Conservation (phyloP, 2,329 filamentous ascomycete genomes). For the Fusarium sp. region DNA sequence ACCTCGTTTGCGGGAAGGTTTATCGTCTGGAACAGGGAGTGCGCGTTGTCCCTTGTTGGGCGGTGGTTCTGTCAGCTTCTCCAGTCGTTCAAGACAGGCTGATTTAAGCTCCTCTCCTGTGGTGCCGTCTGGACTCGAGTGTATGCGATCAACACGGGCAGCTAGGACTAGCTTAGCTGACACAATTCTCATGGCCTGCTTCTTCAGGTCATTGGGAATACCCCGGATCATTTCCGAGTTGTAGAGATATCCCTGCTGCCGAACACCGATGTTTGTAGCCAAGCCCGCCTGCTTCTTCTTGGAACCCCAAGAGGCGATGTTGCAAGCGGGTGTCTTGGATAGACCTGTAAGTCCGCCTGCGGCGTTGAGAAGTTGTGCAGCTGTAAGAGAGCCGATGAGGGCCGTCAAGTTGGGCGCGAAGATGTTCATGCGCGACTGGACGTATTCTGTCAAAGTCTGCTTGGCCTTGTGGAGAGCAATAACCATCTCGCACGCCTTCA, state of each 20-base stretch:
- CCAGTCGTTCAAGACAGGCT: conserved; percentile 84
- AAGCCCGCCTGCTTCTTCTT: conserved; percentile 87
- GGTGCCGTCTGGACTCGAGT: conserved; percentile 82
- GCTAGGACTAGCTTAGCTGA: conserved; percentile 94
- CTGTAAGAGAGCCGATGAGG: conserved; percentile 90
- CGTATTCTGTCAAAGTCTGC: conserved; percentile 87
- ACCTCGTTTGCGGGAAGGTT: conserved; percentile 91
- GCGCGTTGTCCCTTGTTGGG: conserved; percentile 89
- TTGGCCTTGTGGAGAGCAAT: conserved; percentile 90
- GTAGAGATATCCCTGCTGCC: conserved; percentile 93
- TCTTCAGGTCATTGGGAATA: conserved; percentile 87
- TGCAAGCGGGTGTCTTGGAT: conserved; percentile 92
- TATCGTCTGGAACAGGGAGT: conserved; percentile 92
- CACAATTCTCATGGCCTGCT: conserved; percentile 94
- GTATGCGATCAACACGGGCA: conserved; percentile 87
- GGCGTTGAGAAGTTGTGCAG: conserved; percentile 95
- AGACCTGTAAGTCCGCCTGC: conserved; percentile 89
- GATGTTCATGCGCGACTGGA: conserved; percentile 95
- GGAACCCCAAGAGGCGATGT: conserved; percentile 88
- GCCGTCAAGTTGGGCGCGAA: conserved; percentile 95
- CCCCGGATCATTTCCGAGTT: conserved; percentile 88
- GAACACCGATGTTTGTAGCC: conserved; percentile 89
- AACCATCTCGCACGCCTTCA: conserved; percentile 86
- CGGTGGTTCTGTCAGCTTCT: conserved; percentile 91
- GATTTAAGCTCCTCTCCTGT: conserved; percentile 84